A percentile compares a stretch with the other conserved stretches of the same genome.
Conservation (phyloP, 495 filamentous ascomycete genomes). For the Usnea hakonensis region DNA sequence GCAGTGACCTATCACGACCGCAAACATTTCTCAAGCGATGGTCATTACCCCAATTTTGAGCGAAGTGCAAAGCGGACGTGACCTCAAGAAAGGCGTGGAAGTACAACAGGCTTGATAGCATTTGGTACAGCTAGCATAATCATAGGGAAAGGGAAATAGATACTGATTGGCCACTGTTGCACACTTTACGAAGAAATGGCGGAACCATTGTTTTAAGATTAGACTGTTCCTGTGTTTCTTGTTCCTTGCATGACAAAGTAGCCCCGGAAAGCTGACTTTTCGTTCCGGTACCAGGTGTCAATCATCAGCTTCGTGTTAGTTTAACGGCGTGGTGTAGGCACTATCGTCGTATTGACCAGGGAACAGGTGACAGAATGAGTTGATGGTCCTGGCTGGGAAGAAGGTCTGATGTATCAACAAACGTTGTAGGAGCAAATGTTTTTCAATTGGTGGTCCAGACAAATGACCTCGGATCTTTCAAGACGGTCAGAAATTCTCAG, state of each 20-base stretch:
- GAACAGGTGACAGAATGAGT: neutral
- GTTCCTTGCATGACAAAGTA: neutral
- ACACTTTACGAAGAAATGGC: neutral
- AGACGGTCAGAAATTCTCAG: neutral
- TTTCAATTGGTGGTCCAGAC: neutral
- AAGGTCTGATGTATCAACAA: neutral
- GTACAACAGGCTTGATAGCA: neutral
- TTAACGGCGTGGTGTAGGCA: neutral
- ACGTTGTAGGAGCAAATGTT: neutral
- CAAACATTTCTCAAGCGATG: neutral
- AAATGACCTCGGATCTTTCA: neutral
- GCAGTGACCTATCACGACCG: neutral
- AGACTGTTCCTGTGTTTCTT: neutral
- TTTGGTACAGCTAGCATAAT: neutral
- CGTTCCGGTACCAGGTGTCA: neutral
- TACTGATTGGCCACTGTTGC: constrained; percentile 4
- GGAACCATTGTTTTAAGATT: neutral
- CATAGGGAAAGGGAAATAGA: neutral
- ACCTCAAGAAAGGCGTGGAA: neutral
- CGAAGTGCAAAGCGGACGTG: neutral
- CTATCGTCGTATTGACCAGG: neutral
- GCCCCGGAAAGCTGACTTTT: neutral
- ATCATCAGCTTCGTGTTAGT: neutral
- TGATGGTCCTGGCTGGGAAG: neutral
- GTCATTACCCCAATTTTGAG: neutral